These are phyloP conservation scores for Ambrosia artemisiifolia DNA, from an alignment of 129 eudicot genomes.

Conservation along the genomic window DNA sequence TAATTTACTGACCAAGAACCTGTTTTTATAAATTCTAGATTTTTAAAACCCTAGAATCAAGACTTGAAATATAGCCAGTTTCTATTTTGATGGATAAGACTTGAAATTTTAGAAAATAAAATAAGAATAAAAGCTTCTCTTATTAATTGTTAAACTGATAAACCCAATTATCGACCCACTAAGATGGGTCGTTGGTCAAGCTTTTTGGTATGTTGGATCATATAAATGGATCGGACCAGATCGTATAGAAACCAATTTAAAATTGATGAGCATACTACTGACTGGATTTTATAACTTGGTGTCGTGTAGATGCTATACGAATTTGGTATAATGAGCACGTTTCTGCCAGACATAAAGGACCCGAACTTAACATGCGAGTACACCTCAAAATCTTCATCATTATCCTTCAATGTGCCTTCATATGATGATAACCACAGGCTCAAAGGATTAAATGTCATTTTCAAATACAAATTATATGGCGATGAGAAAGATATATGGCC, in stretches of 20 bases:
- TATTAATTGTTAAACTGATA: not conserved
- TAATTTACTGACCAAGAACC: not conserved
- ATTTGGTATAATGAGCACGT: constrained; percentile 7
- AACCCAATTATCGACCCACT: not conserved
- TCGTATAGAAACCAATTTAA: not conserved
- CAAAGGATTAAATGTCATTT: constrained; percentile 6
- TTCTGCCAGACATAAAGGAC: constrained; percentile 8
- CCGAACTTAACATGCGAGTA: not conserved
- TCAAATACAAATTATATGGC: not conserved
- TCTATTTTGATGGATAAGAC: not conserved
- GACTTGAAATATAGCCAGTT: not conserved
- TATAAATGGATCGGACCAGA: not conserved
- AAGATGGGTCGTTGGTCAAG: not conserved
- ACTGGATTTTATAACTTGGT: not conserved
- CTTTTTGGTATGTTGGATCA: not conserved
- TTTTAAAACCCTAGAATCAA: not conserved
- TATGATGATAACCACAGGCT: not conserved
- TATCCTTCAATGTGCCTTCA: constrained; percentile 6
- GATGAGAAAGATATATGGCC: not conserved
- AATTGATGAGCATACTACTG: not conserved
- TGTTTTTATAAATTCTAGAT: not conserved
- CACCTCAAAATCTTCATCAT: not conserved
- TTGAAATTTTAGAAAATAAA: not conserved
- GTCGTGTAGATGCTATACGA: not conserved
- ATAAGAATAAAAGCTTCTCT: not conserved